phyloP scores from a whole-genome alignment of 805 yeast species.

The Ogataea philodendri region DNA sequence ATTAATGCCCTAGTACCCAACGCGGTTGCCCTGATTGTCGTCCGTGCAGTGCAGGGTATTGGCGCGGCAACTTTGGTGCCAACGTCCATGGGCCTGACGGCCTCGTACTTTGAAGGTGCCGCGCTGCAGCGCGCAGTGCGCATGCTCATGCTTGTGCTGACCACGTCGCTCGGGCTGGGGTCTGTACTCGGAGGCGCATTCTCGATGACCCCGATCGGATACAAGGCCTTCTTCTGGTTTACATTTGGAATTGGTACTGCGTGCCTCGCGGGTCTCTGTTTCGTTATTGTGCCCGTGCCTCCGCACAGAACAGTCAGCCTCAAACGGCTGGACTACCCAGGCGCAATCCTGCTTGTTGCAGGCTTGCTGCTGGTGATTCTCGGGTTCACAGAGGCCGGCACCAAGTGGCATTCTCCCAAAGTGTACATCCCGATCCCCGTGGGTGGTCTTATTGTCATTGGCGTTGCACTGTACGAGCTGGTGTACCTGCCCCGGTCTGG shows the following conservation, averaged over 20 bases:
- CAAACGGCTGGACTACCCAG: constrained; percentile 37
- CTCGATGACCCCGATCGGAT: constrained; percentile 35
- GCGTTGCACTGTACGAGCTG: too few relatives aligned
- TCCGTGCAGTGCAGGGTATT: constrained; percentile 46
- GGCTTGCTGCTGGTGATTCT: constrained; percentile 40
- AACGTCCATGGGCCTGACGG: constrained; percentile 22
- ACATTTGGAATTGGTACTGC: constrained; percentile 32
- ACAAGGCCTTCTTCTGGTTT: constrained; percentile 38
- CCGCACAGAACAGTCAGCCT: too few relatives aligned
- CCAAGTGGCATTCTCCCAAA: constrained; percentile 39
- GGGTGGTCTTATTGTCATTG: constrained; percentile 34
- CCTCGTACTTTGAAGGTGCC: constrained; percentile 30
- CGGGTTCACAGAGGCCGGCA: constrained; percentile 47
- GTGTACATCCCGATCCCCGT: constrained; percentile 41
- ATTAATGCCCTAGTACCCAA: constrained; percentile 36
- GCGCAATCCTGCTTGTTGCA: constrained; percentile 33
- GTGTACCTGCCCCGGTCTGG: too few relatives aligned
- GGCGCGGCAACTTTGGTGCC: constrained; percentile 44
- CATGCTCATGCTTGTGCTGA: constrained; percentile 12
- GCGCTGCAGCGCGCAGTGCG: constrained; percentile 29
- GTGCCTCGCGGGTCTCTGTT: constrained; percentile 18
- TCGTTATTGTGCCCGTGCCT: constrained; percentile 31
- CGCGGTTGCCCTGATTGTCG: constrained; percentile 37
- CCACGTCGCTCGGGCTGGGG: constrained; percentile 39
- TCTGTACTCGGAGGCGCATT: constrained; percentile 45